phyloP scores from a whole-genome alignment of 495 filamentous ascomycete genomes.

The Astrothelium subdiscretum region DNA sequence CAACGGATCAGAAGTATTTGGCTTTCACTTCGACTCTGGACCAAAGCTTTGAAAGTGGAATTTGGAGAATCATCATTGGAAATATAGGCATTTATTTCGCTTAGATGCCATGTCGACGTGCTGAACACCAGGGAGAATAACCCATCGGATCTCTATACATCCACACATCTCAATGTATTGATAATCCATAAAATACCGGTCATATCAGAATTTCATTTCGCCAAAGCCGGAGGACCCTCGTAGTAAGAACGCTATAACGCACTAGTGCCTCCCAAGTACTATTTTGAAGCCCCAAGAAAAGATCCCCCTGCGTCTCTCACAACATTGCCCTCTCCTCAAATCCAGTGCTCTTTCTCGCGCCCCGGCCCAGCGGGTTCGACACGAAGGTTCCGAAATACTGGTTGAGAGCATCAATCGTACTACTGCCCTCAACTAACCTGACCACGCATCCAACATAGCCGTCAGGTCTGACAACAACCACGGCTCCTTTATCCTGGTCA shows the following conservation, averaged over 20 bases:
- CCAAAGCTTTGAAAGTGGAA: too few species aligned
- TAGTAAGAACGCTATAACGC: too few species aligned
- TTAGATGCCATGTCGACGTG: neutral
- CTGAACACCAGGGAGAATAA: neutral
- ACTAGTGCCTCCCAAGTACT: too few species aligned
- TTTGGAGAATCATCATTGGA: neutral
- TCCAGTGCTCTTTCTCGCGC: neutral
- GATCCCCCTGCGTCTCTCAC: neutral
- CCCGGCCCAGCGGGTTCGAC: constrained; percentile 26
- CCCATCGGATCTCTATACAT: too few species aligned
- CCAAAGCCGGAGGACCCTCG: too few species aligned
- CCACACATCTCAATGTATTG: too few species aligned
- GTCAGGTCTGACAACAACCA: constrained; percentile 76
- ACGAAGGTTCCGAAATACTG: constrained; percentile 64
- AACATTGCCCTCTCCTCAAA: constrained; percentile 1
- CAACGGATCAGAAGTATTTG: neutral
- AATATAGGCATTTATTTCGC: too few species aligned
- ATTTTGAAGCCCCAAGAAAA: too few species aligned
- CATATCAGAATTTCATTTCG: too few species aligned
- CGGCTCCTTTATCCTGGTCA: constrained; percentile 56
- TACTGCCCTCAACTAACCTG: constrained; percentile 58
- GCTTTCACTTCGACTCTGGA: too few species aligned
- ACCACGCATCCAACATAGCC: constrained; percentile 73
- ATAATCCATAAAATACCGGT: too few species aligned
- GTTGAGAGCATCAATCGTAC: constrained; percentile 72